phyloP scores from a whole-genome alignment of 2,329 filamentous ascomycete species.

The Dendrostoma leiphaemia region DNA sequence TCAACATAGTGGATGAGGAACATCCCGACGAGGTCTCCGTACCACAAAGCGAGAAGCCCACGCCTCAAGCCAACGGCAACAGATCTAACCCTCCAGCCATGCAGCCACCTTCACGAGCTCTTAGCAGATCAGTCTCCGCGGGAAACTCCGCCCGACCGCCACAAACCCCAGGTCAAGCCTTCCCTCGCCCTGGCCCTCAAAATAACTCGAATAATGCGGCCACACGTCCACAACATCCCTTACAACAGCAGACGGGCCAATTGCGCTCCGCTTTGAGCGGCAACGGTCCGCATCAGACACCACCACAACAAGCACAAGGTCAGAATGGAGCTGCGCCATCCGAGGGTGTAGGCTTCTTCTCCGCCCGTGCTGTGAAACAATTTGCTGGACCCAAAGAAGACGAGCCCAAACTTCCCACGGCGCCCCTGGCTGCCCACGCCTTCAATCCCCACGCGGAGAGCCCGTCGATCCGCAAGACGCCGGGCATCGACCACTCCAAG shows the following conservation, averaged over 20 bases:
- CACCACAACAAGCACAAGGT: conserved; percentile 16
- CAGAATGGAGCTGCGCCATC: conserved; percentile 24
- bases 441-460: conserved; percentile 77
- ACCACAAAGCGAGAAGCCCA: conserved; percentile 33
- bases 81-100: conserved; percentile 29
- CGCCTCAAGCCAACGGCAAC: conserved; percentile 27
- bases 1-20: conserved; percentile 65
- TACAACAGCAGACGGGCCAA: conserved; percentile 21
- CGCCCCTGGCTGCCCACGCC: conserved; percentile 45
- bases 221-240: conserved; percentile 19
- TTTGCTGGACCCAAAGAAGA: conserved; percentile 44
- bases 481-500: conserved; percentile 77
- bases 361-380: conserved; percentile 62
- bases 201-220: conserved; percentile 18
- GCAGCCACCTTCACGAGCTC: conserved; percentile 36
- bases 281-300: conserved; percentile 25
- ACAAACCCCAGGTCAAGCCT: conserved; percentile 28
- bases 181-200: conserved; percentile 15
- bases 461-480: conserved; percentile 85
- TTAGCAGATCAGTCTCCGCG: conserved; percentile 29
- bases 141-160: conserved; percentile 31
- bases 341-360: conserved; percentile 64
- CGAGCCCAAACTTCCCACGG: conserved; percentile 37
- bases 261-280: conserved; percentile 21
- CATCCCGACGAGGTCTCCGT: conserved; percentile 77